Evolutionary conservation across 2,329 filamentous ascomycete genomes (phyloP), one percentile per base, ranked within the genome.

Genomic region (Parafenestella ontariensis): DNA sequence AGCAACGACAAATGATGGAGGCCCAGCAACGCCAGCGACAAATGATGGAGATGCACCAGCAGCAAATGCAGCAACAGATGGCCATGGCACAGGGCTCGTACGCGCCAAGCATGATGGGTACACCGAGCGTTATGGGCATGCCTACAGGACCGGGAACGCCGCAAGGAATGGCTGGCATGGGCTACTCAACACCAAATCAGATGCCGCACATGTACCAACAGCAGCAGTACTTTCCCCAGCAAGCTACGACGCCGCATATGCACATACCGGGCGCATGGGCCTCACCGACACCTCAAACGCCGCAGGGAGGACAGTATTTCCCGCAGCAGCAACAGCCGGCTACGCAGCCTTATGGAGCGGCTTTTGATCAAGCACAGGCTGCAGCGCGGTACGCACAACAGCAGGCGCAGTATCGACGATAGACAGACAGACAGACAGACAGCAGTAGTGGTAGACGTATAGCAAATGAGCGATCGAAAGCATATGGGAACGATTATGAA

Each of bases 1-100:
- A 74, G 48, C 69, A 73, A 31, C 65, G 64, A 21, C 70, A 73
- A 48, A 70, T 71, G 64, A 52, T 66, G 44, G 61, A 68, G 18
- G 58, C 59, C 44, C 66, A 66, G 39, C 63, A 65, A 17, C 64
- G 64, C 28, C 71, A 72, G 46, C 64, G 64, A 18, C 64, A 62
- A 47, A 59, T 64, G 51, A 50, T 65, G 51, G 61, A 66, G 23
- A 58, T 54, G 29, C 64, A 68, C 43, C 67, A 68, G 34, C 53
- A 59, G 40, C 65, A 68, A 15, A 63, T 69, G 62, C 56, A 64
- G 10, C 66, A 68, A 49, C 66, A 69, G 21, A 56, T 61, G 54
- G 59, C 59, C 8, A 68, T 67, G 55, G 62, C 63, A 9, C 67
- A 68, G 46, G 62, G 55, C 37, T 61, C 47, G 26, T 68, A 66